phyloP scores from a whole-genome alignment of 1,284 basidiomycete species.

The Sanghuangporus weigelae region DNA sequence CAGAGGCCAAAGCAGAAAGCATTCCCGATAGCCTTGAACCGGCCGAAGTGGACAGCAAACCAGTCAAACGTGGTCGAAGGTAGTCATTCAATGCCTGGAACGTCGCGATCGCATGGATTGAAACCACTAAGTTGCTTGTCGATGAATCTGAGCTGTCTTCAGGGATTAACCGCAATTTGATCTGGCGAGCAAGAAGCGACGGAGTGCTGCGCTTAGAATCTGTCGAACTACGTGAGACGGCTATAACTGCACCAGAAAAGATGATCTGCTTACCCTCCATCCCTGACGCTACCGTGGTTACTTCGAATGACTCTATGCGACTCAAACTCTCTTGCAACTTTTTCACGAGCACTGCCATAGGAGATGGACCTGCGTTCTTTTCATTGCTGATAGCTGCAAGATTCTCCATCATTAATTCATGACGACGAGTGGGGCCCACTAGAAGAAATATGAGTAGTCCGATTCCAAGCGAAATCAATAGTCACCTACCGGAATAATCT shows the following conservation, averaged over 20 bases:
- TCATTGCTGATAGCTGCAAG: constrained; percentile 57
- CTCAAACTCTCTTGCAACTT: constrained; percentile 92
- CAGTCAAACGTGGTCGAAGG: constrained; percentile 84
- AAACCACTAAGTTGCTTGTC: constrained; percentile 86
- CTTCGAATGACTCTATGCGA: constrained; percentile 91
- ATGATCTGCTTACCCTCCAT: constrained; percentile 54
- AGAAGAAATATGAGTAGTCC: background rate
- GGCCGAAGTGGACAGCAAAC: constrained; percentile 46
- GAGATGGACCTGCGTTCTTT: constrained; percentile 44
- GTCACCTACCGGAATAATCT: constrained; percentile 45
- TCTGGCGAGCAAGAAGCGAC: constrained; percentile 79
- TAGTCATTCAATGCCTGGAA: constrained; percentile 96
- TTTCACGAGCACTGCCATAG: constrained; percentile 83
- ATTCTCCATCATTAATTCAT: constrained; percentile 70
- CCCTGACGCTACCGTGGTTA: constrained; percentile 78
- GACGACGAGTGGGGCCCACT: constrained; percentile 58
- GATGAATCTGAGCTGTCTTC: constrained; percentile 86
- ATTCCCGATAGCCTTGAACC: constrained; percentile 79
- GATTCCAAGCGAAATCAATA: background rate
- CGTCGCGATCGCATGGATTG: constrained; percentile 94
- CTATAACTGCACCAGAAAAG: background rate
- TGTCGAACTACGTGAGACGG: constrained; percentile 25
- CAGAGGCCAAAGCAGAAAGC: constrained; percentile 76
- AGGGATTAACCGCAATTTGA: constrained; percentile 84
- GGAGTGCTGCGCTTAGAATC: constrained; percentile 85